Conservation (phyloP, 2,329 filamentous ascomycete genomes). For the Diaporthe vaccinii region DNA sequence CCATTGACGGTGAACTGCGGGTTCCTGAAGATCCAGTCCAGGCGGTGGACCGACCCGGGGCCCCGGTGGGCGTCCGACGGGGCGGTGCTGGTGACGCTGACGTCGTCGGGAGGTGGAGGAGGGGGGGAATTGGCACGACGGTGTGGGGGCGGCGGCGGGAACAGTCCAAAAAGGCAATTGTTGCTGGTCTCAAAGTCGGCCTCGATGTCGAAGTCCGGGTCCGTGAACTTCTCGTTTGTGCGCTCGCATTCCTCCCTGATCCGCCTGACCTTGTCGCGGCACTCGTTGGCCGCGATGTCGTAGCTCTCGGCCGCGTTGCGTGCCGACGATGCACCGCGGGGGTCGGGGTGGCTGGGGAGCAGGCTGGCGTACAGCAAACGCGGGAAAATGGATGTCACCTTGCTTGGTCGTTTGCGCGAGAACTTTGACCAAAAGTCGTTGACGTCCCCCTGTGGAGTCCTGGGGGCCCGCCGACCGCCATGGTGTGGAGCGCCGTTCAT, state of each 20-base stretch:
- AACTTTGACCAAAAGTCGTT: conserved; percentile 59
- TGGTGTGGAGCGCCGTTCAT: background rate
- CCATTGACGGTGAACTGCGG: conserved; percentile 57
- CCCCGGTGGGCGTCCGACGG: background rate
- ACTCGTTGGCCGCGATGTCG: conserved; percentile 56
- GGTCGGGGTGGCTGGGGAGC: conserved; percentile 45
- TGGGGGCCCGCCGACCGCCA: conserved; percentile 25
- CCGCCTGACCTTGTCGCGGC: conserved; percentile 55
- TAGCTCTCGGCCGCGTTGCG: conserved; percentile 58
- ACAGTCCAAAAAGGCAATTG: conserved; percentile 55
- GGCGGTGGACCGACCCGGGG: conserved; percentile 57
- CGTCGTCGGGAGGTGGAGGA: background rate
- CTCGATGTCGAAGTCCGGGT: conserved; percentile 60
- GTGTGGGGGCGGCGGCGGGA: background rate
- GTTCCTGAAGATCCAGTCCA: conserved; percentile 59
- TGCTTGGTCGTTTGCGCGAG: conserved; percentile 56
- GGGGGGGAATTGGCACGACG: background rate
- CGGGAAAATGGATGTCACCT: conserved; percentile 60
- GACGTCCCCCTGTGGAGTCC: conserved; percentile 56
- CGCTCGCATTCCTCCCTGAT: conserved; percentile 58
- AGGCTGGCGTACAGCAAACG: conserved; percentile 54
- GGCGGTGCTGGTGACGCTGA: background rate
- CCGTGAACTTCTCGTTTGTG: conserved; percentile 61
- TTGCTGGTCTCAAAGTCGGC: conserved; percentile 47
- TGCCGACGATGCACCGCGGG: conserved; percentile 47